phyloP scores from a whole-genome alignment of 768 basidiomycete species.

The Boletus vermiculosoides region DNA sequence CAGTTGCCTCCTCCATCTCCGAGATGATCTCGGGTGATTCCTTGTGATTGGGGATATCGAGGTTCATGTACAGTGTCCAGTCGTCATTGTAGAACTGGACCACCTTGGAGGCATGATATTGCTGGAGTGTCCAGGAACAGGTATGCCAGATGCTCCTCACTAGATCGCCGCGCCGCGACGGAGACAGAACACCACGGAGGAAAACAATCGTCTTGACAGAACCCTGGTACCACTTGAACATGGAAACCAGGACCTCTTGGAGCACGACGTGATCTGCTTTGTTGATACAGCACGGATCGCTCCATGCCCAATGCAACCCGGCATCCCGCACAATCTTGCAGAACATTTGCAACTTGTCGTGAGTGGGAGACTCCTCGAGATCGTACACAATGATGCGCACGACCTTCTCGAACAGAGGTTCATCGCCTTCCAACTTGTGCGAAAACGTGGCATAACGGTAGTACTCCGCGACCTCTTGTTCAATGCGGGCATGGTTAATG shows the following conservation, averaged over 20 bases:
- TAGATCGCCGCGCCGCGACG: neutral
- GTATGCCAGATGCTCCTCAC: slow-evolving; percentile 2
- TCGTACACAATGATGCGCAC: neutral
- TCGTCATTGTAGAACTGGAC: slow-evolving; percentile 10
- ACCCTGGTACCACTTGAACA: neutral
- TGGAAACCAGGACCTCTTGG: neutral
- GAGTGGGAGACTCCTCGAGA: slow-evolving; percentile 5
- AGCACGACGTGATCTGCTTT: neutral
- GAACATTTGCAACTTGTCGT: neutral
- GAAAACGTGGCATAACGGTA: slow-evolving; percentile 13
- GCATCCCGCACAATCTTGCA: neutral
- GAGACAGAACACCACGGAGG: neutral
- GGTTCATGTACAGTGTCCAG: too few species aligned
- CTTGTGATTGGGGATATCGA: slow-evolving; percentile 6
- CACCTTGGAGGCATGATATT: slow-evolving; percentile 9
- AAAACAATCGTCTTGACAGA: neutral
- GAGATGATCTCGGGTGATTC: neutral
- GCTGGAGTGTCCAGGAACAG: neutral
- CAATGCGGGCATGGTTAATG: too few species aligned
- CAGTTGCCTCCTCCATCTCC: too few species aligned
- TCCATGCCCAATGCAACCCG: slow-evolving; percentile 7
- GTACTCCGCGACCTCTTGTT: neutral
- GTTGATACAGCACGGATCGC: slow-evolving; percentile 4
- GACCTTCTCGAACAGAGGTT: too few species aligned
- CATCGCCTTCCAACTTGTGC: slow-evolving; percentile 9